A percentile compares a stretch with the other conserved stretches of the same genome.
Conservation (phyloP, 1,284 basidiomycete species). For the Singerocomus inundabilis region DNA sequence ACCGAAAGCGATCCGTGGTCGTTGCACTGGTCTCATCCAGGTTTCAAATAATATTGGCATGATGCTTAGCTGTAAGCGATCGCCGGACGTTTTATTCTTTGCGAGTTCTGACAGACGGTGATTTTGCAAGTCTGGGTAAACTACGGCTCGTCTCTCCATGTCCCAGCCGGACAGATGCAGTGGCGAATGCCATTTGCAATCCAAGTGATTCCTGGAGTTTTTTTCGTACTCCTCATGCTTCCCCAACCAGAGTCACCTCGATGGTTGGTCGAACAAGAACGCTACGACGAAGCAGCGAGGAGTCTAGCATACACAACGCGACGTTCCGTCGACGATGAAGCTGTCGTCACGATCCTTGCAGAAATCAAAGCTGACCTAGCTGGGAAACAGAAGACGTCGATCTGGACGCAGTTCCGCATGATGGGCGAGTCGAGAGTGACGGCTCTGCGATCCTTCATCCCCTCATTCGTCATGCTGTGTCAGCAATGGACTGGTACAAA, state of each 20-base stretch:
- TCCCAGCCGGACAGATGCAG: slow-evolving; percentile 39
- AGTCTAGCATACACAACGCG: slow-evolving; percentile 48
- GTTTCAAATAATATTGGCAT: slow-evolving; percentile 49
- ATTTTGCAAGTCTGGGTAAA: slow-evolving; percentile 45
- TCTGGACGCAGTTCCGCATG: slow-evolving; percentile 39
- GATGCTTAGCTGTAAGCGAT: slow-evolving; percentile 48
- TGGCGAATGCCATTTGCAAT: slow-evolving; percentile 58
- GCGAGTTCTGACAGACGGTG: slow-evolving; percentile 1
- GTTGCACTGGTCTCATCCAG: slow-evolving; percentile 58
- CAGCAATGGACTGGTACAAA: slow-evolving; percentile 65
- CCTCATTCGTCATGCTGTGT: slow-evolving; percentile 52
- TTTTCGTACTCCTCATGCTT: slow-evolving; percentile 47
- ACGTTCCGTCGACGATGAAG: slow-evolving; percentile 39
- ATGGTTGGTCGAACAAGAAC: slow-evolving; percentile 56
- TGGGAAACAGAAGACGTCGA: slow-evolving; percentile 40
- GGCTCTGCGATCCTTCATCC: slow-evolving; percentile 49
- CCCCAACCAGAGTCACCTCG: slow-evolving; percentile 60
- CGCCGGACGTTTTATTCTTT: neutral
- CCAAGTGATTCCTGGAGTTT: slow-evolving; percentile 51
- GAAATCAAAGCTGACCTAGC: slow-evolving; percentile 52
- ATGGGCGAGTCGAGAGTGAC: slow-evolving; percentile 46
- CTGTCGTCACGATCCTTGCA: slow-evolving; percentile 43
- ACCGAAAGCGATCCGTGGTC: slow-evolving; percentile 53
- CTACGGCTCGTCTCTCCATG: slow-evolving; percentile 39
- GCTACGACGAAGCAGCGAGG: slow-evolving; percentile 48